Percentiles rank a stretch among this genome's conserved stretches.
Conservation (phyloP, 1,284 basidiomycete species). For the Omphalotus olearius region DNA sequence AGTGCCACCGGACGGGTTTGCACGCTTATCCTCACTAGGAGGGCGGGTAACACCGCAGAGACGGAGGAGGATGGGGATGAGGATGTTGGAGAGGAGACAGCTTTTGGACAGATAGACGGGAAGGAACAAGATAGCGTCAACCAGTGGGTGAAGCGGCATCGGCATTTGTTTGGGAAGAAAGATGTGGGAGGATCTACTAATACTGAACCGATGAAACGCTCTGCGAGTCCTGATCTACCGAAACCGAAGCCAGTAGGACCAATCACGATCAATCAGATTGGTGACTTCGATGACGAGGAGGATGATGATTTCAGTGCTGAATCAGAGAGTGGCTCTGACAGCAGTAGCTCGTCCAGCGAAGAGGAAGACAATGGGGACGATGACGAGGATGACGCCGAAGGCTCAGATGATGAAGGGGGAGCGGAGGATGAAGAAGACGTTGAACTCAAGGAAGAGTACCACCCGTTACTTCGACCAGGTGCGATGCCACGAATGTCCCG, state of each 20-base stretch:
- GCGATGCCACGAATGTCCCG: constrained; percentile 67
- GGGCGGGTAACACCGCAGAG: constrained; percentile 14
- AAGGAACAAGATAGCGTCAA: constrained; percentile 61
- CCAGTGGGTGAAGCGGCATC: constrained; percentile 56
- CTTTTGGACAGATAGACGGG: constrained; percentile 68
- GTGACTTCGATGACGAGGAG: constrained; percentile 45
- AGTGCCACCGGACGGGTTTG: constrained; percentile 66
- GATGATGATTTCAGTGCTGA: constrained; percentile 43
- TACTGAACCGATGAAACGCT: constrained; percentile 10
- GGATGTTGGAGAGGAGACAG: constrained; percentile 46
- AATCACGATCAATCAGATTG: constrained; percentile 36
- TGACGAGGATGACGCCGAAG: constrained; percentile 22
- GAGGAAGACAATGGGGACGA: constrained; percentile 23
- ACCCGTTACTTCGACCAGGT: constrained; percentile 62
- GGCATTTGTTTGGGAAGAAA: constrained; percentile 50
- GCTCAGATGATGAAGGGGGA: constrained; percentile 27
- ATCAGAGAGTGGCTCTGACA: neutral
- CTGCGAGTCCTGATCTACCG: constrained; percentile 4
- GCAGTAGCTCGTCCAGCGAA: constrained; percentile 17
- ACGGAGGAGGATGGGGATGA: constrained; percentile 7
- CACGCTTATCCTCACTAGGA: constrained; percentile 53
- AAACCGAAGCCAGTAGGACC: constrained; percentile 18
- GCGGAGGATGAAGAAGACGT: constrained; percentile 37
- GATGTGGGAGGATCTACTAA: constrained; percentile 14
- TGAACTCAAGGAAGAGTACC: constrained; percentile 48